These are phyloP conservation scores for Cladobotryum protrusum DNA, from an alignment of 2,329 filamentous ascomycete genomes.

Conservation along the genomic window DNA sequence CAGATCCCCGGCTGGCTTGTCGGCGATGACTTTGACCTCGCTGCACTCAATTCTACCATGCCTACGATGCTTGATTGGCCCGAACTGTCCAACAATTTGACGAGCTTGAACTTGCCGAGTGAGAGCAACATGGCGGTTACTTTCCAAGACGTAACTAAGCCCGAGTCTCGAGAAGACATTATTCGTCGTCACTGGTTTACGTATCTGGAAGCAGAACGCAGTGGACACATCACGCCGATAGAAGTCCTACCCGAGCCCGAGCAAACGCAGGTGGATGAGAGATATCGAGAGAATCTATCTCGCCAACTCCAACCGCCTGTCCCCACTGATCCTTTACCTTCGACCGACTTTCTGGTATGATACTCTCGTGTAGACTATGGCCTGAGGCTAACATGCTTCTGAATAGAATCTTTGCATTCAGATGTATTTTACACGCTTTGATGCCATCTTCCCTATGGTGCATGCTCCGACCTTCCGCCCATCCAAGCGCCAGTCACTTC, in stretches of 20 bases:
- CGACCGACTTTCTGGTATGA: slow-evolving; percentile 14
- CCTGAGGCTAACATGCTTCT: neutral
- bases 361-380: no score
- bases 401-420: slow-evolving; percentile 17
- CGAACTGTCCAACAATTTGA: no score
- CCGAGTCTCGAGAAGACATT: no score
- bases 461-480: slow-evolving; percentile 16
- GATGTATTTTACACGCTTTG: slow-evolving; percentile 17
- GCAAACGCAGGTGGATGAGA: slow-evolving; percentile 7
- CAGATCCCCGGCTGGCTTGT: neutral
- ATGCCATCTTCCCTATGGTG: slow-evolving; percentile 16
- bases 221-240: no score
- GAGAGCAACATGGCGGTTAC: no score
- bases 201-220: no score
- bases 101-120: no score
- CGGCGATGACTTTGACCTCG: slow-evolving; percentile 1
- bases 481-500: slow-evolving; percentile 21
- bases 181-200: no score
- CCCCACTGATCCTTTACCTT: slow-evolving; percentile 10
- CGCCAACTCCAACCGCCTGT: slow-evolving; percentile 7
- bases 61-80: no score
- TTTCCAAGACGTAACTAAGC: no score
- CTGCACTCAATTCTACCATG: neutral
- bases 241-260: no score
- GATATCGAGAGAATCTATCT: slow-evolving; percentile 8